Evolutionary conservation across 2,329 filamentous ascomycete genomes (phyloP), one percentile per base, ranked within the genome.

Genomic region (Aspergillus quadrilineatus): DNA sequence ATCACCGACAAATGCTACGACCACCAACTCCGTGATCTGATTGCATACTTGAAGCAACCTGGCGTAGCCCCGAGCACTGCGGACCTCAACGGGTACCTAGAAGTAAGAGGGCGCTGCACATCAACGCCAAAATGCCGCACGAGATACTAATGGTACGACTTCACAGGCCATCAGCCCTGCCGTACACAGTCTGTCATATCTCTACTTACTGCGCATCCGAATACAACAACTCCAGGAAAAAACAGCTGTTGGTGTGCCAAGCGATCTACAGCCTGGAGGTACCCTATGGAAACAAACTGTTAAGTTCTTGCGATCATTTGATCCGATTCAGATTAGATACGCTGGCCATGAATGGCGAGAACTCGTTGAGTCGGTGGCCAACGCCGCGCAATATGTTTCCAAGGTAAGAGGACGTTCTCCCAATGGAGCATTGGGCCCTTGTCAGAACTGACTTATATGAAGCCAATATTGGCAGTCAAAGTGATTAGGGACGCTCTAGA

Each of bases 181-280:
- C 6, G 69, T 77, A 39, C 84, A 88, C 67, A 82, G 82, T 15
- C 77, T 88, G 59, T 76, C 82, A 7, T 88, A 86, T 69, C 72
- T 85, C 49, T 80, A 77, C 59, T 75, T 82, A 46, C 75, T 89
- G 37, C 69, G 77, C 46, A 75, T 77, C 32, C 78, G 80, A 59
- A 76, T 84, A 55, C 68, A 74, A 39, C 69, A 59, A 42, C 34
- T 66, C 32, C 67, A 75, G 64, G 69, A 75, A 63, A 69, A 67
- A 53, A 60, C 70, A 53, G 62, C 73, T 36, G 60, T 70, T 55
- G 62, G 63, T 32, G 63, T 75, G 5, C 68, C 75, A 6, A 73
- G 76, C 6, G 65, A 73, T 39, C 65, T 82, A 6, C 64, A 65
- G 50, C 80, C 79, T 2, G 74, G 75, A 1, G 75, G 76, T 6